These are phyloP conservation scores for Posidonia australis DNA, from an alignment of 106 monocot species.

Conservation along the genomic window DNA sequence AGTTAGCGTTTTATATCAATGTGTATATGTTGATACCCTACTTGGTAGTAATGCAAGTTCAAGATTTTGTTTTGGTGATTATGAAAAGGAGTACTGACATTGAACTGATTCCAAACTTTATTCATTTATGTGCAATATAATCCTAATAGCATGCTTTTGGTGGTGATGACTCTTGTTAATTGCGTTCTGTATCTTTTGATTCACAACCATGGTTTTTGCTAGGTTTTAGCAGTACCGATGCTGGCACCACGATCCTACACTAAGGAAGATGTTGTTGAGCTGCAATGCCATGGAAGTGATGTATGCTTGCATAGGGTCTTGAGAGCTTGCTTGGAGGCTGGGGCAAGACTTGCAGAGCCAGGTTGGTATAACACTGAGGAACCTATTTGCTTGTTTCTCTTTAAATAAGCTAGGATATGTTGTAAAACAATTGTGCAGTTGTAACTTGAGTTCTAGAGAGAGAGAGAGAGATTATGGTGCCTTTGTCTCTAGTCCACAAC, in stretches of 20 bases:
- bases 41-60: too few species aligned
- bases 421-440: neutral
- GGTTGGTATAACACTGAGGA: slow-evolving; percentile 43
- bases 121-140: too few species aligned
- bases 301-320: slow-evolving; percentile 82
- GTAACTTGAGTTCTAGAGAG: too few species aligned
- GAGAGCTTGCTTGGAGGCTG: slow-evolving; percentile 94
- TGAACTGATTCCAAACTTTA: too few species aligned
- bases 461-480: too few species aligned
- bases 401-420: neutral
- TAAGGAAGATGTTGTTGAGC: slow-evolving; percentile 92
- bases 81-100: too few species aligned
- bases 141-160: too few species aligned
- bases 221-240: slow-evolving; percentile 92
- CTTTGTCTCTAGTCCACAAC: too few species aligned
- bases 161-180: neutral
- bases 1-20: too few species aligned
- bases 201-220: neutral
- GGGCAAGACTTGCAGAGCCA: slow-evolving; percentile 91
- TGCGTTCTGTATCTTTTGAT: neutral
- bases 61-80: too few species aligned
- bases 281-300: slow-evolving; percentile 94
- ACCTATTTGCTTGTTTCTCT: neutral
- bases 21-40: too few species aligned
- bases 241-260: slow-evolving; percentile 94